Evolutionary conservation across 208 protist species (phyloP).

Genomic region (Crithidia brevicula): DNA sequence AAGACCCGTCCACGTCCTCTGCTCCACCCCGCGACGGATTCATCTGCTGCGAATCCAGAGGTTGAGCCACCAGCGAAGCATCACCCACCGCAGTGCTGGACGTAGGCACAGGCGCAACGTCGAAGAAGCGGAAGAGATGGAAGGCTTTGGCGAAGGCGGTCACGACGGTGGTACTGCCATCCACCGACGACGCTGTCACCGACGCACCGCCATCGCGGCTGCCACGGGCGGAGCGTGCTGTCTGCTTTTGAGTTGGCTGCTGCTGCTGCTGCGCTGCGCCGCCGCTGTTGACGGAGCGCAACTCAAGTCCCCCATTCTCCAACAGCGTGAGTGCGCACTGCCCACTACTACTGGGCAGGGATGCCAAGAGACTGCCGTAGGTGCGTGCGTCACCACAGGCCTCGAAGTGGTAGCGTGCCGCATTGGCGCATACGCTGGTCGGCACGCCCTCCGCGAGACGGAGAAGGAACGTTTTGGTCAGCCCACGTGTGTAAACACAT

Average conservation of each 20-base stretch:
- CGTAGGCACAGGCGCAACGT: neutral
- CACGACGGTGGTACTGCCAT: slow-evolving; percentile 28
- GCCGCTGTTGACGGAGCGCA: slow-evolving; percentile 38
- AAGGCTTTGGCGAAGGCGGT: slow-evolving; percentile 29
- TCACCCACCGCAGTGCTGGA: neutral
- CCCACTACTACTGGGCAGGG: slow-evolving; percentile 36
- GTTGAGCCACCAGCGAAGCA: neutral
- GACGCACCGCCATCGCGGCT: neutral
- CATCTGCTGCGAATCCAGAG: neutral
- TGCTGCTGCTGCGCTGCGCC: slow-evolving; percentile 3
- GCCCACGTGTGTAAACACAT: slow-evolving; percentile 34
- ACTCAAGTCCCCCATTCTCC: slow-evolving; percentile 37
- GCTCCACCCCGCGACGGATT: neutral
- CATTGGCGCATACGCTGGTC: slow-evolving; percentile 19
- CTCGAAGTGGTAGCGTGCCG: slow-evolving; percentile 50
- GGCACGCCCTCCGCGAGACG: slow-evolving; percentile 44
- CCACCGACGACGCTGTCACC: neutral
- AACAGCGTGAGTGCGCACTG: slow-evolving; percentile 43
- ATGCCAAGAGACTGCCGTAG: slow-evolving; percentile 46
- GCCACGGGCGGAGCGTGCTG: neutral
- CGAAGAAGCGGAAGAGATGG: slow-evolving; percentile 32
- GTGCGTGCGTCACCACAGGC: slow-evolving; percentile 36
- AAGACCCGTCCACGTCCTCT: neutral
- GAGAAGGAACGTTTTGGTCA: slow-evolving; percentile 53
- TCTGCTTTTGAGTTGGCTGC: neutral